Evolutionary conservation across 202 grass and related monocot genomes (phyloP), one percentile per base, ranked within the genome.

Genomic region (Setaria viridis): DNA sequence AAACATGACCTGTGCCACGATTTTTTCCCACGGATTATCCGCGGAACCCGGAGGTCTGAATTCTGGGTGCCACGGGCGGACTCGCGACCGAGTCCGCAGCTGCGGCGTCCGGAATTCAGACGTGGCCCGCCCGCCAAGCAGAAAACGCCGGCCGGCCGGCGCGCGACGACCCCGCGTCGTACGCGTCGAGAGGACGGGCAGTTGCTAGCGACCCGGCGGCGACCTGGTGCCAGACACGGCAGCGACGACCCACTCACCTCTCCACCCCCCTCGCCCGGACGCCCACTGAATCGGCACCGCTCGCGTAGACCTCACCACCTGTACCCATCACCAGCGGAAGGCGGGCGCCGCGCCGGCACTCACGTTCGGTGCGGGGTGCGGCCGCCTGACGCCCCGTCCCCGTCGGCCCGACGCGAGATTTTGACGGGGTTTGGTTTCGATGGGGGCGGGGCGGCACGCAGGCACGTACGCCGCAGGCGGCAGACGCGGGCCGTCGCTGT

Each of bases 141-240:
- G 77, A 87, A 25, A 19, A 8, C 21, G 16, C 51, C 69, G 29
- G 54, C 32, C 45, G 12, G 70, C 48, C 48, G 48, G 48, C 47
- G 48, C 48, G 2, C 29, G 29, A 37, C 48, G 71, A 73, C 70
- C 48, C 67, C 25, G 70, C 46, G 47, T 10, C 2, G 45, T 4
- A 49, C 70, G 70, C 45, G 70, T 72, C 46, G 1, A 1, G 70
- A 5, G 46, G 70, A 50, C n/a, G 39, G 59, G 34, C 15, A 4
- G 78, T 56, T 42, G 64, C 13, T 57, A 41, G 41, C 20, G 78
- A 69, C 51, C 49, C 51, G 37, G 79, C 66, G 79, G 79, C 66
- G 79, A 82, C 79, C 79, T 82, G 51, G 79, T 45, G 66, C 65
- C 53, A 33, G 53, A 71, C 80, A 58, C 67, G 79, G 66, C 35